Base-by-base conservation (phyloP, 2,329 filamentous ascomycete genomes). In the Thelonectria olida region DNA sequence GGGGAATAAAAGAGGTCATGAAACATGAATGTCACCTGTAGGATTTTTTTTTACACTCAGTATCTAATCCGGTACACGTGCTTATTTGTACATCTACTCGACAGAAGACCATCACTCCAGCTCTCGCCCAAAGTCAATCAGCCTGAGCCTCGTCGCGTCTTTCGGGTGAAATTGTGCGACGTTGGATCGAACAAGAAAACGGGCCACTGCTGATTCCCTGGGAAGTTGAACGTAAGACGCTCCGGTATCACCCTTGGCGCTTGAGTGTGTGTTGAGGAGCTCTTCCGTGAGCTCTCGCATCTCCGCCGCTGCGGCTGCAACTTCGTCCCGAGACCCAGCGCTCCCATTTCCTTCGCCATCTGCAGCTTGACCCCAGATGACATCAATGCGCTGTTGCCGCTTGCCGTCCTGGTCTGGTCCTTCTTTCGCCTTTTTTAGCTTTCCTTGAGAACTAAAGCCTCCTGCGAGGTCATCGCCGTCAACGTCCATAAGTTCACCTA, bases 401-500 rank as follows among this genome's bases (percentile, higher is more conserved):
- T 81, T 85, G 67, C 85, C 84, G 19, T 81, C 80, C 15, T 77
- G 72, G 25, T 76, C 60, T 45, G 65, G 56, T 7, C 64, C 67
- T 9, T 73, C 76, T 57, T 82, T 85, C 13, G 75, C 58, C 67
- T 82, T 85, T 67, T 84, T 87, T 19, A 79, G 78, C 63, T 85
- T 87, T 12, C 87, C 87, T 60, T 87, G 84, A 0, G 84, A 76
- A 66, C 81, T 89, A 73, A 90, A 90, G 2, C 86, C 87, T 8
- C 82, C 84, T 5, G 81, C 83, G 6, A 90, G 76, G 64, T 85
- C 85, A 44, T 90, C 84, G 8, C 84, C 68, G 80, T 88, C 78
- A 20, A 91, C 71, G 74, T 91, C 87, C 72, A 90, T 82, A 68
- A 90, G 81, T 66, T 92, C 90, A 4, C 93, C 92, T 1, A 94